phyloP scores from a whole-genome alignment of 495 filamentous ascomycete genomes.

The Penicillium canescens region DNA sequence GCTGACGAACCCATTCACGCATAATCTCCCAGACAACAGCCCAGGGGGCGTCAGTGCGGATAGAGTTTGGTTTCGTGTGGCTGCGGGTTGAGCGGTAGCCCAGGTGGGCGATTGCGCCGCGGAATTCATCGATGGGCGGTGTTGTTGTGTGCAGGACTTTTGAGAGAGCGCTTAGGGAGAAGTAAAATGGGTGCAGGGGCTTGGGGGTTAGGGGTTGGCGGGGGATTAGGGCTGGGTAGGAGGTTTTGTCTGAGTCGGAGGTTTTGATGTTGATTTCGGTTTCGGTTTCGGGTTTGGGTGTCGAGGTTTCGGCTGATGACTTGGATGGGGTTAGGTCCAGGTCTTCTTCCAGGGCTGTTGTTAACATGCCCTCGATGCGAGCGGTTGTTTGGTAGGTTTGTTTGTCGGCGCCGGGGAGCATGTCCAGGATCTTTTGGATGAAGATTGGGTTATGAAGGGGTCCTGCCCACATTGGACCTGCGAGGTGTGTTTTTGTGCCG shows the following conservation, averaged over 20 bases:
- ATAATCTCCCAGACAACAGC: conserved; percentile 88
- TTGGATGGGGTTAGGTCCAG: conserved; percentile 26
- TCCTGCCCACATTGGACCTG: conserved; percentile 93
- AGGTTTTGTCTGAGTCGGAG: conserved; percentile 44
- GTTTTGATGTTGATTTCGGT: background rate
- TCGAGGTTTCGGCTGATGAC: background rate
- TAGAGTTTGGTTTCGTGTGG: conserved; percentile 83
- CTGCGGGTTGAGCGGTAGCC: conserved; percentile 82
- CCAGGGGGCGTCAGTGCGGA: conserved; percentile 92
- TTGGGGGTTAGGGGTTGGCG: too few relatives aligned
- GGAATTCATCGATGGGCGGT: conserved; percentile 67
- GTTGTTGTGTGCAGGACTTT: conserved; percentile 76
- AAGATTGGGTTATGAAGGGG: conserved; percentile 82
- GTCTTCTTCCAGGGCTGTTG: conserved; percentile 78
- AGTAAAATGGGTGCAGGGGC: conserved; percentile 70
- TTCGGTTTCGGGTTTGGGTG: background rate
- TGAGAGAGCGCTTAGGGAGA: conserved; percentile 69
- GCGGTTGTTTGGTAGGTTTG: conserved; percentile 73
- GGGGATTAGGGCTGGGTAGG: too few relatives aligned
- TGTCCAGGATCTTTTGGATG: conserved; percentile 70
- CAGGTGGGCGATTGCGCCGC: conserved; percentile 75
- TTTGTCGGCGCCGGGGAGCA: conserved; percentile 59
- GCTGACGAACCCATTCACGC: conserved; percentile 84
- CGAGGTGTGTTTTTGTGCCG: conserved; percentile 79
- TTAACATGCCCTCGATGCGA: conserved; percentile 89